Evolutionary conservation across 2,329 filamentous ascomycete species (phyloP).

Genomic region (Diaporthe humulicola): DNA sequence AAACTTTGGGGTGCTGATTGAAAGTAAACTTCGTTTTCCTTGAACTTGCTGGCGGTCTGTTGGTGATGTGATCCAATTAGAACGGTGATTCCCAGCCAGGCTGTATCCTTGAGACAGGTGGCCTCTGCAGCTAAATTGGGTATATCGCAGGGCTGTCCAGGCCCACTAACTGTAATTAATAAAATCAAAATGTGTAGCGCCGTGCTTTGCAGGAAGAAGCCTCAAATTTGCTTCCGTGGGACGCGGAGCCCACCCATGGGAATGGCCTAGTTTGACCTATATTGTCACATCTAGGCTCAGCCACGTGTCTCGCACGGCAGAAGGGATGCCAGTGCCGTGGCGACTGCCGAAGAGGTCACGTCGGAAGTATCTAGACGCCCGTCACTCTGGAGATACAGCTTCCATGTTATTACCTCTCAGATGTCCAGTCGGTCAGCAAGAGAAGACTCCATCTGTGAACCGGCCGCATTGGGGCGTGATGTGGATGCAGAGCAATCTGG

Average conservation of each 20-base stretch:
- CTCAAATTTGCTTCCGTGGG: constrained; percentile 12
- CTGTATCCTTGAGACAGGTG: constrained; percentile 24
- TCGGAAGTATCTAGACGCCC: constrained; percentile 6
- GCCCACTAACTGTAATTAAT: constrained; percentile 7
- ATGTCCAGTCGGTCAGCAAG: background rate
- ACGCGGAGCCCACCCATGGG: background rate
- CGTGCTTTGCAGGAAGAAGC: background rate
- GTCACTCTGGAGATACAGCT: background rate
- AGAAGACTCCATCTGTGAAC: constrained; percentile 2
- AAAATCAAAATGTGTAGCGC: constrained; percentile 9
- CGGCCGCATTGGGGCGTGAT: constrained; percentile 16
- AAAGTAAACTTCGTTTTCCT: constrained; percentile 4
- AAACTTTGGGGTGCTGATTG: constrained; percentile 21
- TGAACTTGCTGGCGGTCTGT: background rate
- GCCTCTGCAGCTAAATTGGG: constrained; percentile 19
- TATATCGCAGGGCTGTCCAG: constrained; percentile 3
- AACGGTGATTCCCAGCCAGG: constrained; percentile 11
- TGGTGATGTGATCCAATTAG: constrained; percentile 16
- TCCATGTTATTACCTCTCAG: background rate
- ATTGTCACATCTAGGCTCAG: constrained; percentile 20
- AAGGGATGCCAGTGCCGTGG: constrained; percentile 27
- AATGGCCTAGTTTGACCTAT: background rate
- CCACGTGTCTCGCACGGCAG: constrained; percentile 35
- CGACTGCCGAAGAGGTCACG: constrained; percentile 16
- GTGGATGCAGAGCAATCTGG: constrained; percentile 22